Conservation (phyloP, 2,329 filamentous ascomycete species). For the Neofusicoccum laricinum region DNA sequence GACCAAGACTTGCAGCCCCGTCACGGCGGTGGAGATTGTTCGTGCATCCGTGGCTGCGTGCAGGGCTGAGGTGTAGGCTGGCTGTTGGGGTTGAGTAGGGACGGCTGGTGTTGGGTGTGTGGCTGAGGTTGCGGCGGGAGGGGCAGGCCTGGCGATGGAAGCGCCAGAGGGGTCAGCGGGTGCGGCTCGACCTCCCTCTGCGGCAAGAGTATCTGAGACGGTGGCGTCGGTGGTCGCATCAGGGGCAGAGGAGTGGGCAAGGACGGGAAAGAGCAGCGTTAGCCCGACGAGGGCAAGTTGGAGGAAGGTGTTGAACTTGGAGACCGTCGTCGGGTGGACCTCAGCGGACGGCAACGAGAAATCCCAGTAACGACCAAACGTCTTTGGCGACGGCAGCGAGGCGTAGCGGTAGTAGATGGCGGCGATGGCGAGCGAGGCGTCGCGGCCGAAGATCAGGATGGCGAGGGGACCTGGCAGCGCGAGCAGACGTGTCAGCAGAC, state of each 20-base stretch:
- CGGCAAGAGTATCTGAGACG: constrained; percentile 9
- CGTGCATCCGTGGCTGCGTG: not conserved
- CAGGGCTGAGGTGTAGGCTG: not conserved
- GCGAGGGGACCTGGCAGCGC: constrained; percentile 70
- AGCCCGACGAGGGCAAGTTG: constrained; percentile 84
- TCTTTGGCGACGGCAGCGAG: constrained; percentile 88
- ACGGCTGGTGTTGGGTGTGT: not conserved
- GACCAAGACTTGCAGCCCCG: constrained; percentile 68
- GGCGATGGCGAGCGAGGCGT: constrained; percentile 76
- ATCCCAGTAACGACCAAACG: constrained; percentile 91
- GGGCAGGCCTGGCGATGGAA: not conserved
- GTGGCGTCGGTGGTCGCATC: not conserved
- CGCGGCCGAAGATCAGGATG: constrained; percentile 83
- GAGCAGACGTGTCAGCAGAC: not conserved
- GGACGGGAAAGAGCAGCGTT: constrained; percentile 75
- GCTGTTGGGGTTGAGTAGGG: not conserved
- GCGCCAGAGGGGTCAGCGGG: not conserved
- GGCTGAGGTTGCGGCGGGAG: not conserved
- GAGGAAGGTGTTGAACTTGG: constrained; percentile 88
- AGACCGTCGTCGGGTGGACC: constrained; percentile 78
- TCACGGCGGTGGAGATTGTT: constrained; percentile 33
- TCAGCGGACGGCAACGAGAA: constrained; percentile 87
- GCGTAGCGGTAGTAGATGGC: constrained; percentile 97
- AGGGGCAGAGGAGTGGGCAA: constrained; percentile 42
- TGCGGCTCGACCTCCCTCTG: not conserved